Evolutionary conservation across 352 stramenopile species (phyloP).

Genomic region (Phytophthora meadii): DNA sequence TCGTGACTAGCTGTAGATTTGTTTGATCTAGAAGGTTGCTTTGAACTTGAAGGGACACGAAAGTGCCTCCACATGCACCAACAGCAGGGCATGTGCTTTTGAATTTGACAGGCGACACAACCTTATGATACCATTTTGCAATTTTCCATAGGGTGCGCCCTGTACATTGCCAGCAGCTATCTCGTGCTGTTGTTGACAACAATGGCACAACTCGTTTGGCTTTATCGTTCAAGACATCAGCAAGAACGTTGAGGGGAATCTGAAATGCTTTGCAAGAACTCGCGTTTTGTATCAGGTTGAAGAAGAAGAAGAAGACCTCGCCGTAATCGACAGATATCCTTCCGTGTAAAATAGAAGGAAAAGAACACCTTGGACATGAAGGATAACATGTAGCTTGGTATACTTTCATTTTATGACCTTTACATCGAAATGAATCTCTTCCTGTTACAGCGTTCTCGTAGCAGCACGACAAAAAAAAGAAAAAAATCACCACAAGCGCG

Average conservation of each 20-base stretch:
- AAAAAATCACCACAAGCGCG: conserved; percentile 32
- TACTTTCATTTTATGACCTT: conserved; percentile 53
- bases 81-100: background rate
- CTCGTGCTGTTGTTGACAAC: conserved; percentile 11
- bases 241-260: conserved; percentile 13
- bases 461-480: conserved; percentile 39
- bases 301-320: conserved; percentile 10
- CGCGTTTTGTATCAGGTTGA: conserved; percentile 35
- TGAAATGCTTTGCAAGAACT: conserved; percentile 22
- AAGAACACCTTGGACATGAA: background rate
- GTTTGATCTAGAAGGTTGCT: too few relatives aligned
- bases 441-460: conserved; percentile 39
- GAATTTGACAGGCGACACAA: conserved; percentile 12
- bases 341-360: background rate
- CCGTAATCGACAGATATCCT: conserved; percentile 19
- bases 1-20: too few relatives aligned
- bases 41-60: too few relatives aligned
- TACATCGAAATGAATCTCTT: conserved; percentile 51
- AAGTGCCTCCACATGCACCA: too few relatives aligned
- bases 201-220: too few relatives aligned
- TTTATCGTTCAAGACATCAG: conserved; percentile 8
- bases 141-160: too few relatives aligned
- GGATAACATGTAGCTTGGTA: conserved; percentile 34
- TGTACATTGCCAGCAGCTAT: conserved; percentile 1
- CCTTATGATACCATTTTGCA: too few relatives aligned